Evolutionary conservation across 2,329 filamentous ascomycete genomes (phyloP).

Genomic region (Akanthomyces dipterigenus): DNA sequence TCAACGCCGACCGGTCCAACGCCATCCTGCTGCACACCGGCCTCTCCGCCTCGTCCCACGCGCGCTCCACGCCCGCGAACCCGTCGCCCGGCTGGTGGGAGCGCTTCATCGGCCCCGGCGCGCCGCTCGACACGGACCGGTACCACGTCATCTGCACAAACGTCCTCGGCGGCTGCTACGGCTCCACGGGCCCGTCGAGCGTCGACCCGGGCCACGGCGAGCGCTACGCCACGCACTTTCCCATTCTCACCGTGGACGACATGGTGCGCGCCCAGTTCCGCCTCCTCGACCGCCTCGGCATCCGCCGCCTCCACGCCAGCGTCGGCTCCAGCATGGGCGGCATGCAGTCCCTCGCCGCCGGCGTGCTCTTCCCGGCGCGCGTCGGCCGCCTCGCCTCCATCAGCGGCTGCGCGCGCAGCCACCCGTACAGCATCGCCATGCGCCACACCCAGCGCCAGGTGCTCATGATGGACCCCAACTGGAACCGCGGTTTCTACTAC

Average conservation of each 20-base stretch:
- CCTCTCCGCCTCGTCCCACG: conserved; percentile 93
- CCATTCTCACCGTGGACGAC: conserved; percentile 90
- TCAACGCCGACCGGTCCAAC: conserved; percentile 78
- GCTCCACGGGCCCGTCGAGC: conserved; percentile 84
- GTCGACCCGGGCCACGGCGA: conserved; percentile 83
- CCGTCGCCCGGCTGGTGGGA: conserved; percentile 97
- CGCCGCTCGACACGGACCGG: conserved; percentile 80
- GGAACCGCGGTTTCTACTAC: conserved; percentile 94
- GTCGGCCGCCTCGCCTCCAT: conserved; percentile 81
- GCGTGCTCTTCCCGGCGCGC: conserved; percentile 72
- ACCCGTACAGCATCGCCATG: conserved; percentile 98
- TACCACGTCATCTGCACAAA: conserved; percentile 96
- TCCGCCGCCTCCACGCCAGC: conserved; percentile 77
- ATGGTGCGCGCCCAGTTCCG: conserved; percentile 97
- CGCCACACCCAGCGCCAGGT: conserved; percentile 95
- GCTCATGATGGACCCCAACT: conserved; percentile 97
- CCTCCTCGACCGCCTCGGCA: conserved; percentile 71
- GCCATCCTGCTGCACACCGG: conserved; percentile 90
- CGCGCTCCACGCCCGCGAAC: conserved; percentile 83
- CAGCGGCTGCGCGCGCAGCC: conserved; percentile 86
- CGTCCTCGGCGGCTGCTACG: conserved; percentile 91
- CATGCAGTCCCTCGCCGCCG: conserved; percentile 91
- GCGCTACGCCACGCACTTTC: conserved; percentile 88
- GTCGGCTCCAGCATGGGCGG: conserved; percentile 97
- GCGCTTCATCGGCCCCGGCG: conserved; percentile 87